Evolutionary conservation across 225 moss, liverwort and hornwort species (phyloP), one percentile per base, ranked within the genome.

Genomic region (Marchantia paleacea): DNA sequence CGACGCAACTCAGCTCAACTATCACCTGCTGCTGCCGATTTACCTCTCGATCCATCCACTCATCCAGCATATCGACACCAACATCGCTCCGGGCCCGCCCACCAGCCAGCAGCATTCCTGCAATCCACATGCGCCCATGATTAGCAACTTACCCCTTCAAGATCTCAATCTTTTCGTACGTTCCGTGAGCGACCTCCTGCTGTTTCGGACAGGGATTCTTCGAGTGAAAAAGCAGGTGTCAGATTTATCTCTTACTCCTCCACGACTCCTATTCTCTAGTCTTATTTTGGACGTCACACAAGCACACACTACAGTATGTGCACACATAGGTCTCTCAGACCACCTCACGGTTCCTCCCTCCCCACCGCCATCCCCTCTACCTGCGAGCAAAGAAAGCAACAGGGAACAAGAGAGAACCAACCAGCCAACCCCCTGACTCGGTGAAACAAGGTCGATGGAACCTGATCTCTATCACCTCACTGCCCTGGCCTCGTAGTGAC

Each of bases 71-170:
- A 62, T 62, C 5, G 58, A 62, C n/a, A 58, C 24, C 7, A 8
- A 62, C 18, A 60, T 60, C 60, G n/a, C n/a, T 62, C 62, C 18
- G 62, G 58, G n/a, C 62, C 62, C 62, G 62, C 62, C 58, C 10
- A 62, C n/a, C 62, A 62, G n/a, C 62, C 22, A 62, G 62, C n/a
- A 62, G 62, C n/a, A 62, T 62, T 62, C 62, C 62, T 62, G 62
- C 62, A 24, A n/a, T 62, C 62, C 62, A 62, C 62, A 62, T 62
- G 62, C n/a, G 22, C 62, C n/a, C 62, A 62, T 62, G n/a, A 62
- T 62, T 62, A 62, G 62, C 22, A 16, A n/a, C 62, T 62, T 24
- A n/a, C 62, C 22, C 62, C 3, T 22, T 62, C 62, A 24, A 62
- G 62, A 62, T 62, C 62, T 20, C 62, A 62, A 24, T 60, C 60